These are phyloP conservation scores for Clarireedia hainanense DNA, from an alignment of 2,329 filamentous ascomycete species.

Conservation along the genomic window DNA sequence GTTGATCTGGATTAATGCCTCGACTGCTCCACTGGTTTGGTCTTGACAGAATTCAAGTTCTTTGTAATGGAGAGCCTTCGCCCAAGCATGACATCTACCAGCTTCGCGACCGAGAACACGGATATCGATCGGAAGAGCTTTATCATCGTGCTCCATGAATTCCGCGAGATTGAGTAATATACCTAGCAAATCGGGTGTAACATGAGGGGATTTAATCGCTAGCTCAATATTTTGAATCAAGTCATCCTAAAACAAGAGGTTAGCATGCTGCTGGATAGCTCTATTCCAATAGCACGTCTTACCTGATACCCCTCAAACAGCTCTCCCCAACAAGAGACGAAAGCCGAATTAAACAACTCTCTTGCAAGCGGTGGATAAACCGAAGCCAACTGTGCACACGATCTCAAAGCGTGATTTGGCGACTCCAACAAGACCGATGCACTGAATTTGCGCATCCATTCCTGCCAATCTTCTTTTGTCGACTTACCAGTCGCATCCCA, in stretches of 20 bases:
- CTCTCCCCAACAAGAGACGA: constrained; percentile 98
- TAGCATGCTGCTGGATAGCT: not conserved
- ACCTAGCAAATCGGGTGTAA: constrained; percentile 90
- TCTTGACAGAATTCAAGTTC: constrained; percentile 97
- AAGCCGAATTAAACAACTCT: constrained; percentile 96
- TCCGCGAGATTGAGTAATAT: constrained; percentile 93
- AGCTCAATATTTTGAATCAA: constrained; percentile 92
- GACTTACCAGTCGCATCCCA: constrained; percentile 98
- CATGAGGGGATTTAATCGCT: constrained; percentile 89
- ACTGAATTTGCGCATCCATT: constrained; percentile 96
- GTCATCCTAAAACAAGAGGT: constrained; percentile 53
- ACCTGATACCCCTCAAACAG: constrained; percentile 87
- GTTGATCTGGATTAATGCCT: constrained; percentile 98
- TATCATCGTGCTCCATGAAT: constrained; percentile 99
- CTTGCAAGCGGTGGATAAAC: constrained; percentile 86
- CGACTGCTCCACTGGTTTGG: constrained; percentile 89
- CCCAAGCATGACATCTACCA: constrained; percentile 93
- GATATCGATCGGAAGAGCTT: constrained; percentile 95
- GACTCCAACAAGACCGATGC: constrained; percentile 92
- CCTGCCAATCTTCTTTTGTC: constrained; percentile 97
- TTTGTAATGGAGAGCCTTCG: constrained; percentile 97
- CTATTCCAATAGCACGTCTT: constrained; percentile 7
- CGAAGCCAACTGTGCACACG: constrained; percentile 84
- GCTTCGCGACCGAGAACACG: constrained; percentile 89
- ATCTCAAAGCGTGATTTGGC: constrained; percentile 87